Conservation (phyloP, 2,329 filamentous ascomycete species). For the Clathrospora elynae region DNA sequence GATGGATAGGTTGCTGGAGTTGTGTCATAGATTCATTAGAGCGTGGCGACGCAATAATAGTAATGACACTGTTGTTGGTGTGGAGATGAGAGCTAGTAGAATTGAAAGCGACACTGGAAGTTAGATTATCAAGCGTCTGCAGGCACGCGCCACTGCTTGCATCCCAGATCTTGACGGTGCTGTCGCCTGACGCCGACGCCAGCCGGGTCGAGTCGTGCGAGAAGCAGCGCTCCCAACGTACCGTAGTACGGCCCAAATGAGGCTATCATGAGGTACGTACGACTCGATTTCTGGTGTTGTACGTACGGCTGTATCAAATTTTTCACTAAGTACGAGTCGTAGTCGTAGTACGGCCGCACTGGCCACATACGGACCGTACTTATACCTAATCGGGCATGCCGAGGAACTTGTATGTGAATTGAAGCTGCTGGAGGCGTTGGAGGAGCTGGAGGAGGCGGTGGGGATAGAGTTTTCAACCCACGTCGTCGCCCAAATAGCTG, state of each 20-base stretch:
- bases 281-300: conserved; percentile 1
- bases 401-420: conserved; percentile 1
- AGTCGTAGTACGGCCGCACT: conserved; percentile 1
- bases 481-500: conserved; percentile 1
- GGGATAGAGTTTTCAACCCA: conserved; percentile 1
- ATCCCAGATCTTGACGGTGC: no score
- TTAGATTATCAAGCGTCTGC: no score
- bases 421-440: background rate
- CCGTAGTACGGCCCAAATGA: conserved; percentile 3
- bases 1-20: no score
- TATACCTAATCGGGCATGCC: conserved; percentile 1
- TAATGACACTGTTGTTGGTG: no score
- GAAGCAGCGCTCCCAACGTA: conserved; percentile 4
- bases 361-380: background rate
- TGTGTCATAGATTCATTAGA: no score
- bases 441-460: conserved; percentile 1
- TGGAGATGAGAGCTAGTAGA: no score
- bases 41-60: no score
- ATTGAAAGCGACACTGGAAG: no score
- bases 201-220: no score
- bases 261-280: conserved; percentile 5
- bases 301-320: background rate
- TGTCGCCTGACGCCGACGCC: no score
- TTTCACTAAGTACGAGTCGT: conserved; percentile 2
- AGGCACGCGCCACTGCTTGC: no score